Evolutionary conservation across 208 protist species (phyloP).

Genomic region (Crithidia brevicula): DNA sequence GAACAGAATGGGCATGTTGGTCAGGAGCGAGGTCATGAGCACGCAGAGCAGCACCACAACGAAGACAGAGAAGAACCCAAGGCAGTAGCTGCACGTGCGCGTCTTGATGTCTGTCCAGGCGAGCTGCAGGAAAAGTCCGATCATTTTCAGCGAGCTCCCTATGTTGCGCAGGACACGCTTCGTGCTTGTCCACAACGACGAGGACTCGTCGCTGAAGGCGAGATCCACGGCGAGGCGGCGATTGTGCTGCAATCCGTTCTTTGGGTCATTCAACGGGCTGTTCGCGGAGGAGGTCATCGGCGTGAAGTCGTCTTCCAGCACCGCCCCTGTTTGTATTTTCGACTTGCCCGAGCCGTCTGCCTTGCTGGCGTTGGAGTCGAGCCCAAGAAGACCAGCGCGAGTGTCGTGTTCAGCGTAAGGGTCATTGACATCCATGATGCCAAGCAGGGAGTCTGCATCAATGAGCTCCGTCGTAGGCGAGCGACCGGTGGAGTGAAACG

Average conservation of each 20-base stretch:
- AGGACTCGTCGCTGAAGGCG: slow-evolving; percentile 21
- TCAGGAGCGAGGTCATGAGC: slow-evolving; percentile 62
- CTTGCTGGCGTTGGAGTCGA: not conserved
- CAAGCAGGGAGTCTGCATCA: not conserved
- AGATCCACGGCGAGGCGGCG: slow-evolving; percentile 31
- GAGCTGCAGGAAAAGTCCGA: slow-evolving; percentile 45
- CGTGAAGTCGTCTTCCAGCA: not conserved
- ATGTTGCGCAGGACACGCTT: slow-evolving; percentile 25
- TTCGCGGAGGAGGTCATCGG: not conserved
- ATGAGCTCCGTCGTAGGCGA: not conserved
- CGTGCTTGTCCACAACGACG: slow-evolving; percentile 6
- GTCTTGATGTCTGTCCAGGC: slow-evolving; percentile 38
- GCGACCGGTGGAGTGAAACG: slow-evolving; percentile 9
- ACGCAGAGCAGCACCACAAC: slow-evolving; percentile 77
- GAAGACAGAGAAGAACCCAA: slow-evolving; percentile 70
- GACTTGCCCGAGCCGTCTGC: not conserved
- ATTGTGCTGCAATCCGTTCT: slow-evolving; percentile 2
- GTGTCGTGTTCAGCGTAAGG: not conserved
- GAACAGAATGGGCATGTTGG: slow-evolving; percentile 70
- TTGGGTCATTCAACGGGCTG: not conserved
- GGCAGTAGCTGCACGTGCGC: slow-evolving; percentile 58
- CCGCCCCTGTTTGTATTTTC: not conserved
- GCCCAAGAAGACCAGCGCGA: not conserved
- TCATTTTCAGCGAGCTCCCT: slow-evolving; percentile 33
- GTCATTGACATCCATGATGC: slow-evolving; percentile 9